These are phyloP conservation scores for Hura crepitans DNA, from an alignment of 441 rosid species.

Conservation along the genomic window DNA sequence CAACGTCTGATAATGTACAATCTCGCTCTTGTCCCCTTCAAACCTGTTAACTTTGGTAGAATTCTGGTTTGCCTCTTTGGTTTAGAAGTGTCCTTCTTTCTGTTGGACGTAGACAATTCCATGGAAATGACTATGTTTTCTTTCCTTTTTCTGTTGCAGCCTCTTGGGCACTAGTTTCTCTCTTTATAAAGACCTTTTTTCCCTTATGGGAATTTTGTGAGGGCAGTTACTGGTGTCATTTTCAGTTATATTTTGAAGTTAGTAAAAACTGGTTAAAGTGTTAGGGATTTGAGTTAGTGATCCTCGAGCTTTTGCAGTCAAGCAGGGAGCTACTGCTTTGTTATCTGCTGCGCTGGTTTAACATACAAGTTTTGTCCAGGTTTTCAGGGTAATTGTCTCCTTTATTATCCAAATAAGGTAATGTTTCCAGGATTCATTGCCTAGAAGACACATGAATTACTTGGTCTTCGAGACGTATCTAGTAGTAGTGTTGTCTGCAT, in stretches of 20 bases:
- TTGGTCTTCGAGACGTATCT: slow-evolving; percentile 1
- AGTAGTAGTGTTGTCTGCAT: slow-evolving; percentile 4
- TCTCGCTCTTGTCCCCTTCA: slow-evolving; percentile 54
- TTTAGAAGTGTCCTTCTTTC: slow-evolving; percentile 20
- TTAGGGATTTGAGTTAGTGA: slow-evolving; percentile 23
- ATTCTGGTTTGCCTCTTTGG: slow-evolving; percentile 26
- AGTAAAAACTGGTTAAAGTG: slow-evolving; percentile 28
- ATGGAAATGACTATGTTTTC: slow-evolving; percentile 25
- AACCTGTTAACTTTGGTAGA: slow-evolving; percentile 29
- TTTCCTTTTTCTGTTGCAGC: slow-evolving; percentile 10
- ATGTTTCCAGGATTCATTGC: slow-evolving; percentile 33
- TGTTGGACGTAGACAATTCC: slow-evolving; percentile 26
- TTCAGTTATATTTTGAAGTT: slow-evolving; percentile 26
- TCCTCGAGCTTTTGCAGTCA: slow-evolving; percentile 27
- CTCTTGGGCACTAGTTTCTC: slow-evolving; percentile 12
- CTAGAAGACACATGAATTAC: slow-evolving; percentile 32
- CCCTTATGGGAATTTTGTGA: slow-evolving; percentile 23
- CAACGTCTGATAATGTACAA: slow-evolving; percentile 52
- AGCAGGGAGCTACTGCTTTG: slow-evolving; percentile 29
- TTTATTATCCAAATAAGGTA: slow-evolving; percentile 17
- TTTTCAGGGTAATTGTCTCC: slow-evolving; percentile 40
- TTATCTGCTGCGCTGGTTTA: slow-evolving; percentile 24
- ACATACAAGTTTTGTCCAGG: slow-evolving; percentile 42
- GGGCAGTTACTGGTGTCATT: slow-evolving; percentile 24
- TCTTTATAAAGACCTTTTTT: slow-evolving; percentile 1